phyloP scores from a whole-genome alignment of 2,329 filamentous ascomycete species.

The Hortaea werneckii region DNA sequence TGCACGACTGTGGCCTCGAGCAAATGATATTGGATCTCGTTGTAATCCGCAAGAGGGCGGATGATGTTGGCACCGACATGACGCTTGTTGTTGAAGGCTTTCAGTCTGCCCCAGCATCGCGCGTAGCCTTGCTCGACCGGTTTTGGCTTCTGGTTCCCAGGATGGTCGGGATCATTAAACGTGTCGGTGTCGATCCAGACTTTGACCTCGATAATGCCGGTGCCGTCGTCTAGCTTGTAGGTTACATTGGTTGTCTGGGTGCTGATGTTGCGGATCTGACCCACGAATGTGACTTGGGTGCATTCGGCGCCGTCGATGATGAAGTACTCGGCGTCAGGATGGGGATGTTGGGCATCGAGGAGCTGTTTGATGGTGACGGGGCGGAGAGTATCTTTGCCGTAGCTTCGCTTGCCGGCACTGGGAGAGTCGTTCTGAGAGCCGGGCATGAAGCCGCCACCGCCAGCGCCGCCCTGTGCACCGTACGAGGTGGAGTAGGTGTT shows the following conservation, averaged over 20 bases:
- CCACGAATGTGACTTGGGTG: conserved; percentile 69
- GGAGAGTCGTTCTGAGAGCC: conserved; percentile 34
- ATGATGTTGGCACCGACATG: conserved; percentile 74
- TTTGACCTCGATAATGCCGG: conserved; percentile 82
- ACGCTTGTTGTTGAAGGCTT: conserved; percentile 72
- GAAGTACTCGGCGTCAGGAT: conserved; percentile 62
- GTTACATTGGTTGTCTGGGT: conserved; percentile 85
- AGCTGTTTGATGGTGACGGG: conserved; percentile 95
- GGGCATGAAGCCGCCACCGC: conserved; percentile 51
- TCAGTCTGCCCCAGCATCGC: conserved; percentile 75
- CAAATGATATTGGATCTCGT: conserved; percentile 87
- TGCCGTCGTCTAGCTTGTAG: conserved; percentile 91
- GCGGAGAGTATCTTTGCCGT: conserved; percentile 75
- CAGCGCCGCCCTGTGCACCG: conserved; percentile 43
- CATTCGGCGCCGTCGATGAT: conserved; percentile 68
- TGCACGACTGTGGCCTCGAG: conserved; percentile 86
- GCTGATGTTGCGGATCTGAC: conserved; percentile 78
- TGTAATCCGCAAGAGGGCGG: conserved; percentile 69
- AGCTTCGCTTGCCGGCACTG: conserved; percentile 37
- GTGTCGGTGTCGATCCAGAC: conserved; percentile 64
- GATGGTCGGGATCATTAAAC: conserved; percentile 35
- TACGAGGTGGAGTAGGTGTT: conserved; percentile 47
- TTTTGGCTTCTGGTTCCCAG: conserved; percentile 35
- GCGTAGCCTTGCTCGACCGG: conserved; percentile 70
- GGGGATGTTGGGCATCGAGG: conserved; percentile 67